These are phyloP conservation scores for Sporisorium sorghi DNA, from an alignment of 1,284 basidiomycete species.

Conservation along the genomic window DNA sequence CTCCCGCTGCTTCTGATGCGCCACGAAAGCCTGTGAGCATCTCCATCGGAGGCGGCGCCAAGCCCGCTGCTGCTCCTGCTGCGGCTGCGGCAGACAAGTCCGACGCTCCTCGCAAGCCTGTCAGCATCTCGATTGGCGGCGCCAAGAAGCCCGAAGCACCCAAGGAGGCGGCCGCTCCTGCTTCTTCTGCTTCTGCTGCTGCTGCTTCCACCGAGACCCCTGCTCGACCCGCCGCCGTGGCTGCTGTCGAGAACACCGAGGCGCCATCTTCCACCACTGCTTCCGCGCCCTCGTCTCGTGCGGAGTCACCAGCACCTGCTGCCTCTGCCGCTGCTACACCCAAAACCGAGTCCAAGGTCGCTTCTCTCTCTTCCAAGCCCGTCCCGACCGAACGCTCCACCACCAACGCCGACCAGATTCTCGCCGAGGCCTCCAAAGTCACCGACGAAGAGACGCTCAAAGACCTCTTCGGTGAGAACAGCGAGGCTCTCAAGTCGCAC, in stretches of 20 bases:
- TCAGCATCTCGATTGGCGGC: slow-evolving; percentile 65
- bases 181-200: slow-evolving; percentile 31
- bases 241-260: slow-evolving; percentile 50
- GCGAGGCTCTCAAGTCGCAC: slow-evolving; percentile 66
- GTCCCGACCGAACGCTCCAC: slow-evolving; percentile 59
- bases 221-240: slow-evolving; percentile 44
- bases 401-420: slow-evolving; percentile 65
- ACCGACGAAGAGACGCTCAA: slow-evolving; percentile 69
- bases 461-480: slow-evolving; percentile 67
- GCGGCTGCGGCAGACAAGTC: slow-evolving; percentile 43
- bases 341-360: slow-evolving; percentile 44
- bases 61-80: slow-evolving; percentile 31
- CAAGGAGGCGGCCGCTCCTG: slow-evolving; percentile 18
- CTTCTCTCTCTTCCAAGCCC: slow-evolving; percentile 32
- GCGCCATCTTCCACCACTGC: slow-evolving; percentile 31
- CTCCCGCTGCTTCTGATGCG: slow-evolving; percentile 31
- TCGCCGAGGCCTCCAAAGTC: slow-evolving; percentile 64
- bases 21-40: slow-evolving; percentile 58
- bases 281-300: slow-evolving; percentile 47
- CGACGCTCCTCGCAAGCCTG: slow-evolving; percentile 36
- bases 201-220: slow-evolving; percentile 28
- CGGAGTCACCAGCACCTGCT: slow-evolving; percentile 49
- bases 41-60: slow-evolving; percentile 63
- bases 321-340: slow-evolving; percentile 18
- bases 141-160: slow-evolving; percentile 45